Base-by-base conservation (phyloP, 208 protist genomes). In the Sergeia podlipaevii region DNA sequence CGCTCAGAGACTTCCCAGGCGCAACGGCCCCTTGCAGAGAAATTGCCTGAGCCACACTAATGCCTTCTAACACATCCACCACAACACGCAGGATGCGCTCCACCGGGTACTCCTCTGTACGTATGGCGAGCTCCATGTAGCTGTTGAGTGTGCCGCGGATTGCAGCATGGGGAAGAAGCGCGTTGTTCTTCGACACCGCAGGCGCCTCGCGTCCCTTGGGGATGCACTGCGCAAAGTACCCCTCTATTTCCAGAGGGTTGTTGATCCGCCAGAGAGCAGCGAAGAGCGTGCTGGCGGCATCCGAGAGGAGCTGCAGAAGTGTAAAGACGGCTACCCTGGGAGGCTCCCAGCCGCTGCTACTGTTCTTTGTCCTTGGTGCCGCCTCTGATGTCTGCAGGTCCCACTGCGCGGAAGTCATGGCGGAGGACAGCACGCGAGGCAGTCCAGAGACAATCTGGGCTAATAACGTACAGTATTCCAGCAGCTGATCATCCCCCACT, bases 101-200 rank as follows among this genome's bases (percentile, higher is more conserved):
- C 15, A 58, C 39, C 21, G 68, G 47, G 57, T 78, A 73, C 23
- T 48, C 46, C 3, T 55, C 26, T 5, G 63, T 60, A 21, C 60
- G 49, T 17, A 89, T 63, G 4, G 76, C 72, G 18, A 95, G 68
- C 49, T 81, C 67, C 3, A 89, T 21, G 52, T 80, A 90, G 38
- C 70, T 80, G 72, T 90, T 88, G n/a, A 95, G 72, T 13, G 74
- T 75, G 13, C 81, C 84, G 29, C 83, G 87, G 13, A 95, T 64
- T 6, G 79, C 78, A 0, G 76, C 67, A 61, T 95, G 87, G 1
- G 87, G 87, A 26, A 89, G 57, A 26, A 91, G 72, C 6, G 77
- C 74, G 15, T 54, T 56, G 62, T 59, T 80, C 28, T 43, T 43
- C 30, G 50, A 53, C 23, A 67, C 30, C 20, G 69, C 49, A 17